Evolutionary conservation across 2,329 filamentous ascomycete genomes (phyloP).

Genomic region (Hawksworthiomyces lignivorus): DNA sequence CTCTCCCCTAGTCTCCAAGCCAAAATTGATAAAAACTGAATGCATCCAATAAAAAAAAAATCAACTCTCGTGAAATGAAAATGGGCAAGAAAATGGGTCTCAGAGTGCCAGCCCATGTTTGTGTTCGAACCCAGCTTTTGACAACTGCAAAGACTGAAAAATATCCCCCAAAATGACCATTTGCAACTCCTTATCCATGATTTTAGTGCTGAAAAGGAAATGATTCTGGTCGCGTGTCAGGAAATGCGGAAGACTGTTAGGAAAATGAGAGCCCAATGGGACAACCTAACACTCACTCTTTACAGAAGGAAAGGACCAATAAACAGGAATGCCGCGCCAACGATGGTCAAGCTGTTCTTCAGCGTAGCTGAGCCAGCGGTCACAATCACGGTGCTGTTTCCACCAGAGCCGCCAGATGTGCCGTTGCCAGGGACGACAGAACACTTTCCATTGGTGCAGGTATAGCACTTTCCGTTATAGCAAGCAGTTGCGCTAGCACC

Average conservation of each 20-base stretch:
- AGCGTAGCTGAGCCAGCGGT: constrained; percentile 11
- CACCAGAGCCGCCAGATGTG: background rate
- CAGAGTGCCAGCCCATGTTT: no score
- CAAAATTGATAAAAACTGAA: no score
- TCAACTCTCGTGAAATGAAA: no score
- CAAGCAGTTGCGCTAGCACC: background rate
- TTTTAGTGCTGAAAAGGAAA: no score
- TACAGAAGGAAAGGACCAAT: constrained; percentile 9
- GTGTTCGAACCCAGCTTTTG: no score
- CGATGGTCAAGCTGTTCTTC: constrained; percentile 13
- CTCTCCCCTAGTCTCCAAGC: no score
- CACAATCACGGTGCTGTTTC: constrained; percentile 4
- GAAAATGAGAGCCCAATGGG: constrained; percentile 2
- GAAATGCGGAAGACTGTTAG: no score
- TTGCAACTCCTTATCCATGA: constrained; percentile 4
- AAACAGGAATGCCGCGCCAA: constrained; percentile 9
- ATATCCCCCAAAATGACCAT: no score
- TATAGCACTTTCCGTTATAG: constrained; percentile 6
- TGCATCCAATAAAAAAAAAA: no score
- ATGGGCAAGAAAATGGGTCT: no score
- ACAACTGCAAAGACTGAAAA: background rate
- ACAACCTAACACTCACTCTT: background rate
- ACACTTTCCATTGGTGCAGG: constrained; percentile 2
- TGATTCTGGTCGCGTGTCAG: no score
- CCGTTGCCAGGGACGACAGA: background rate